Evolutionary conservation across 2,329 filamentous ascomycete species (phyloP).

Genomic region (Penicillium sp.): DNA sequence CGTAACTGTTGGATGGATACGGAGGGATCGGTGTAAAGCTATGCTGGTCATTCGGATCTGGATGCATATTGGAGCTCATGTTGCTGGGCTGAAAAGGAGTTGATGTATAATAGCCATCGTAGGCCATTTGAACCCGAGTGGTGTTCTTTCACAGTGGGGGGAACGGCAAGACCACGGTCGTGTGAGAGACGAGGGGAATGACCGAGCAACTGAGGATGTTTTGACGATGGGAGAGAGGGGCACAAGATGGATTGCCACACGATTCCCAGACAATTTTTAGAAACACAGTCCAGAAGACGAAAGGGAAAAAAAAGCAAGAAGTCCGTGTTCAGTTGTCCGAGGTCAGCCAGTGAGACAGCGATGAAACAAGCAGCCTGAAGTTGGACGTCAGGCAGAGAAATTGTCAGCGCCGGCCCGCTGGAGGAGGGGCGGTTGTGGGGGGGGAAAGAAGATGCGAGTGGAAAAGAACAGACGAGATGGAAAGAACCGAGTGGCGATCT

Average conservation of each 20-base stretch:
- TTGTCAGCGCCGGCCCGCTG: conserved; percentile 4
- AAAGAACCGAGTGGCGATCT: background rate
- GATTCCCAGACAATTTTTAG: background rate
- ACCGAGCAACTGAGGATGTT: too few relatives aligned
- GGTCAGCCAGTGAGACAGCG: too few relatives aligned
- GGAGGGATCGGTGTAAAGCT: conserved; percentile 25
- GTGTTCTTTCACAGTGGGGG: background rate
- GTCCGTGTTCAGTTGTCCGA: background rate
- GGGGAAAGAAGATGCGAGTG: too few relatives aligned
- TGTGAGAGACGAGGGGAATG: too few relatives aligned
- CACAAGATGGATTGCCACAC: too few relatives aligned
- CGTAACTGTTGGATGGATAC: conserved; percentile 28
- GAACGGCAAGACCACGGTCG: too few relatives aligned
- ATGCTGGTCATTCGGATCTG: conserved; percentile 17
- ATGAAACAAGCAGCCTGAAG: background rate
- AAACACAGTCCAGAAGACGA: background rate
- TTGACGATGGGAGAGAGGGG: too few relatives aligned
- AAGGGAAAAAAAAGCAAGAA: background rate
- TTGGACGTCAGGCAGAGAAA: conserved; percentile 12
- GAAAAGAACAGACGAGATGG: too few relatives aligned
- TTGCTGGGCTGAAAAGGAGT: conserved; percentile 26
- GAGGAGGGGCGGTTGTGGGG: conserved; percentile 12
- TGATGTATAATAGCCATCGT: conserved; percentile 37
- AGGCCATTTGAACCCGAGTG: conserved; percentile 30
- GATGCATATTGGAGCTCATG: conserved; percentile 9